phyloP scores from a whole-genome alignment of 2,329 filamentous ascomycete genomes.

The Ascochyta pisi region DNA sequence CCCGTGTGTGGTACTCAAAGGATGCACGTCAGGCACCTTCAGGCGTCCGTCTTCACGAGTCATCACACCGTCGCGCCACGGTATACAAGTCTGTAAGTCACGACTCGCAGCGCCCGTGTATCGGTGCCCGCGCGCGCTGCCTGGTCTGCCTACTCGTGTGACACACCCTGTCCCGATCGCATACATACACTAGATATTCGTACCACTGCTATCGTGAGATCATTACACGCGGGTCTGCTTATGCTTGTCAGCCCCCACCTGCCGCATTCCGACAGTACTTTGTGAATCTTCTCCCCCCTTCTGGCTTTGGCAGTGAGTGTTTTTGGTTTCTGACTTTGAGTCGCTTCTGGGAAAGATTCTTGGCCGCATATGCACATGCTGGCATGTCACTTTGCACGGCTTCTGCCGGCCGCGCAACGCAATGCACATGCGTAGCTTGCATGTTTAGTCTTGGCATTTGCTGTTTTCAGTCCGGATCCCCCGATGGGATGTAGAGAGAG shows the following conservation, averaged over 20 bases:
- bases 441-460: constrained; percentile 6
- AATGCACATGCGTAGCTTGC: constrained; percentile 2
- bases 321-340: no score
- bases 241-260: constrained; percentile 19
- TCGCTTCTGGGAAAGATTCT: background rate
- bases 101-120: constrained; percentile 1
- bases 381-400: constrained; percentile 7
- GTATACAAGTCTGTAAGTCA: background rate
- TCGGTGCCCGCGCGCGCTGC: background rate
- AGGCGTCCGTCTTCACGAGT: constrained; percentile 7
- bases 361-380: constrained; percentile 8
- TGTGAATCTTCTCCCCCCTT: no score
- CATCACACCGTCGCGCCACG: background rate
- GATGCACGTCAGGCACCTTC: background rate
- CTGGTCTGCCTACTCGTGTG: background rate
- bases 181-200: background rate
- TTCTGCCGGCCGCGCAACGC: constrained; percentile 10
- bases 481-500: background rate
- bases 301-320: background rate
- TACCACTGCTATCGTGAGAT: background rate
- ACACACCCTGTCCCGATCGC: background rate
- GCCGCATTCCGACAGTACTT: background rate
- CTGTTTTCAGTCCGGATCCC: background rate
- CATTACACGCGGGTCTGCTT: background rate
- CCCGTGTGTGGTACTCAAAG: constrained; percentile 8